A percentile compares a stretch with the other conserved stretches of the same genome.
phyloP scores from a whole-genome alignment of 371 early-diverging fungal genomes.

The Mucor saturninus region DNA sequence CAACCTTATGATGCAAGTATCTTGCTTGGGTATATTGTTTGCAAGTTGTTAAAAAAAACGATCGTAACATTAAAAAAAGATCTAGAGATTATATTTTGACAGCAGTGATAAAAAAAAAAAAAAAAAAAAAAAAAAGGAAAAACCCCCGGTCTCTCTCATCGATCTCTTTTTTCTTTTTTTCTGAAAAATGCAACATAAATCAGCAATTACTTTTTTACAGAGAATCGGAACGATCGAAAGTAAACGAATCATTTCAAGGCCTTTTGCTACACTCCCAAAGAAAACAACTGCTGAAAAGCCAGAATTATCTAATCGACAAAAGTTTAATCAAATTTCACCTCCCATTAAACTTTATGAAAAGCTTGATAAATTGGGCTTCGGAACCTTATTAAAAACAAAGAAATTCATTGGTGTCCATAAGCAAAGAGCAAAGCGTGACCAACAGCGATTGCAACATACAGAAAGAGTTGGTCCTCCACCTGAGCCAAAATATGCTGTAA shows the following conservation, averaged over 20 bases:
- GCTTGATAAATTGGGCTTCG: conserved; percentile 52
- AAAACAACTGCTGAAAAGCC: not conserved
- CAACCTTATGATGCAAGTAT: not conserved
- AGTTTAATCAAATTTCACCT: conserved; percentile 49
- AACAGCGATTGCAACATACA: conserved; percentile 17
- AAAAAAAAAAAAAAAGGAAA: not conserved
- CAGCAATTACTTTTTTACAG: not conserved
- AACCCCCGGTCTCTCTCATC: not conserved
- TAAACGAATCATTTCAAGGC: not conserved
- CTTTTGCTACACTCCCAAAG: conserved; percentile 2
- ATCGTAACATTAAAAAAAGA: not conserved
- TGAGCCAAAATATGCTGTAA: conserved; percentile 44
- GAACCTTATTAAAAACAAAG: conserved; percentile 42
- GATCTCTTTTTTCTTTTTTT: not conserved
- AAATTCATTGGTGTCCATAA: conserved; percentile 34
- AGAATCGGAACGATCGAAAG: not conserved
- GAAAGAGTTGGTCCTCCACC: conserved; percentile 19
- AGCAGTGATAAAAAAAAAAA: too few relatives aligned
- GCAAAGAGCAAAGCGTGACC: conserved; percentile 25
- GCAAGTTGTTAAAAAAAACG: not conserved
- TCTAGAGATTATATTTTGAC: too few relatives aligned
- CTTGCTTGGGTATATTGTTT: not conserved
- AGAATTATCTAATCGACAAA: conserved; percentile 48
- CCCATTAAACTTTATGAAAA: conserved; percentile 45
- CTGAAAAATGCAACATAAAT: conserved; percentile 8